Evolutionary conservation across 176 grass and related monocot genomes (phyloP).

Genomic region (sorghum (Sorghum bicolor)): Sorghum_bicolor_NCBIv3 NC_012878.2:4390001-4390500

Average conservation of each 20-base stretch:
- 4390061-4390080: not conserved
- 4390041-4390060: not conserved
- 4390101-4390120: not conserved
- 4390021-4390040: not conserved
- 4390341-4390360: not conserved
- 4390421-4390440: not conserved
- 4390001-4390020: not conserved
- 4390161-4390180: not conserved
- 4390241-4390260: not conserved
- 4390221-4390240: not conserved
- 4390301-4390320: constrained; percentile 1
- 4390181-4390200: not conserved
- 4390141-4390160: not conserved
- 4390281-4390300: not conserved
- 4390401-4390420: not conserved
- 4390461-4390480: not conserved
- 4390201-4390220: not conserved
- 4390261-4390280: not conserved
- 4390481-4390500: not conserved
- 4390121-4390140: not conserved
- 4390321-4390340: not conserved
- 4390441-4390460: not conserved
- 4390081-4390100: not conserved
- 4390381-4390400: not conserved
- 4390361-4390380: not conserved